A percentile compares a stretch with the other conserved stretches of the same genome.
Evolutionary conservation across 805 yeast species (phyloP).

Genomic region (Citeromyces nyonsensis): DNA sequence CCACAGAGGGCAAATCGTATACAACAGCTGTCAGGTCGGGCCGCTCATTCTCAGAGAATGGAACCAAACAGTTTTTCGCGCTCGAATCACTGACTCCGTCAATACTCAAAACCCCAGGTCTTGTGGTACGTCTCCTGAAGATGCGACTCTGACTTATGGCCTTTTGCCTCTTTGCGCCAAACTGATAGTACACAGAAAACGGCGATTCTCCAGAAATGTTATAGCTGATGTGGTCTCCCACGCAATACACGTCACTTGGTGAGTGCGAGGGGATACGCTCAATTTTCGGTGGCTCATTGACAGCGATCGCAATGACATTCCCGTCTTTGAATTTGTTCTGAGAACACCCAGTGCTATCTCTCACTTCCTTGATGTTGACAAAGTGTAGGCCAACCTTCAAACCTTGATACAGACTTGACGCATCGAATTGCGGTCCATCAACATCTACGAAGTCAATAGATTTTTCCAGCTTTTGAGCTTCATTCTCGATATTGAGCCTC

Average conservation of each 20-base stretch:
- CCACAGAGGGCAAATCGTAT: conserved; percentile 56
- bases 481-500: conserved; percentile 43
- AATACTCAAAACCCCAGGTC: conserved; percentile 64
- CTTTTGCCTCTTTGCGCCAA: conserved; percentile 43
- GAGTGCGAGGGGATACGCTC: conserved; percentile 3
- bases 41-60: conserved; percentile 23
- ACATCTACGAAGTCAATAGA: conserved; percentile 27
- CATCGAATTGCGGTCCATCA: conserved; percentile 18
- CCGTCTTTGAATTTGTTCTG: conserved; percentile 21
- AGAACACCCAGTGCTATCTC: conserved; percentile 60
- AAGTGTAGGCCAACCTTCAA: conserved; percentile 59
- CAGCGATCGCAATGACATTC: conserved; percentile 35
- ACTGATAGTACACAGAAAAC: conserved; percentile 57
- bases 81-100: conserved; percentile 59
- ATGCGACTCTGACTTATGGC: conserved; percentile 24
- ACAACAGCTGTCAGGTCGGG: conserved; percentile 16
- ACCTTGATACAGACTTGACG: conserved; percentile 28
- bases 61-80: conserved; percentile 55
- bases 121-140: conserved; percentile 60
- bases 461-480: conserved; percentile 36
- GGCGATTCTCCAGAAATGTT: conserved; percentile 71
- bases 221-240: conserved; percentile 79
- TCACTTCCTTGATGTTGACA: conserved; percentile 38
- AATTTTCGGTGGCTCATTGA: conserved; percentile 69
- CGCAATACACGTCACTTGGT: conserved; percentile 39